phyloP scores from a whole-genome alignment of 495 filamentous ascomycete species.

The Paragyromitra xinjiangensis region DNA sequence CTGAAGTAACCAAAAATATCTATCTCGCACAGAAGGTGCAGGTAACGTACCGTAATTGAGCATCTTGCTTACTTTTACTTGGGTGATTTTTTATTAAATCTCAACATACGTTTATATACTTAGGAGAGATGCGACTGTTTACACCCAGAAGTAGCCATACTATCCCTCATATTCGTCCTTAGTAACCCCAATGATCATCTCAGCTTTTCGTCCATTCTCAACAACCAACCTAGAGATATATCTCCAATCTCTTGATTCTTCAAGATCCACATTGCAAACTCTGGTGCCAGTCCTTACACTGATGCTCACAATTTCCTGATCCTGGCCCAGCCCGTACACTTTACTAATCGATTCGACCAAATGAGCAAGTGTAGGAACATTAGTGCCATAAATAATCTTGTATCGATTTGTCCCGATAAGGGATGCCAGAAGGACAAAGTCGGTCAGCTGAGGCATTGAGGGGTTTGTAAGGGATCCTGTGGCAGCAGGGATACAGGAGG shows the following conservation, averaged over 20 bases:
- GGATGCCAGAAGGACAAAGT: slow-evolving; percentile 1
- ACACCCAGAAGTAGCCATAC: background rate
- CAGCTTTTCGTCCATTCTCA: background rate
- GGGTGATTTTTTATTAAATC: too few species aligned
- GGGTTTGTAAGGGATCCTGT: background rate
- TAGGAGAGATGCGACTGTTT: background rate
- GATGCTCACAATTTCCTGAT: background rate
- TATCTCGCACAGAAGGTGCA: background rate
- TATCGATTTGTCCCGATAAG: background rate
- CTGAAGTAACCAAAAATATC: background rate
- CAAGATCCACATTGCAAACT: slow-evolving; percentile 1
- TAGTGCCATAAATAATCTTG: background rate
- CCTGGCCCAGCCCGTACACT: background rate
- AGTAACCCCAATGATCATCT: background rate
- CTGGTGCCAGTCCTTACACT: background rate
- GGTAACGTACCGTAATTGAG: background rate
- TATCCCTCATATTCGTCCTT: background rate
- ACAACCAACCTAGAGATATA: background rate
- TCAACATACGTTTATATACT: too few species aligned
- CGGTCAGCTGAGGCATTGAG: background rate
- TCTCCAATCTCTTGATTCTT: slow-evolving; percentile 8
- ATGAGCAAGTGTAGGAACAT: background rate
- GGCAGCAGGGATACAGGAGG: background rate
- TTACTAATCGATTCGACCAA: background rate
- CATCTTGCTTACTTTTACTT: background rate